A percentile compares a stretch with the other conserved stretches of the same genome.
Evolutionary conservation across 768 basidiomycete genomes (phyloP).

Genomic region (Macrolepiota dolichaula): DNA sequence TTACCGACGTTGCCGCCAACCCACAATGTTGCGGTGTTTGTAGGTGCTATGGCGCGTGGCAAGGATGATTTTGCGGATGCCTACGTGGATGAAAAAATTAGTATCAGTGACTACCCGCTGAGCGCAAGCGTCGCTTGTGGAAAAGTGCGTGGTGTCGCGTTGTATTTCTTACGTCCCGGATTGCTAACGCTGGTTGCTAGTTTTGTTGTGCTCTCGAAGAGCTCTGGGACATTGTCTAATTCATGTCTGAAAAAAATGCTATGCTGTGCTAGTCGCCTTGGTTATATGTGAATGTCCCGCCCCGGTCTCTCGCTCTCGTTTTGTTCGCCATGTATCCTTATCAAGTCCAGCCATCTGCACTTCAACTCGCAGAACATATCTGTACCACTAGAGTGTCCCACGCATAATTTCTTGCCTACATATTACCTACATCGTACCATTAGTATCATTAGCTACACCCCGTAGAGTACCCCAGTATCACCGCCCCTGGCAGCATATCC

Average conservation of each 20-base stretch:
- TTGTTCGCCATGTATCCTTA: slow-evolving; percentile 18
- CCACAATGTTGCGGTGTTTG: slow-evolving; percentile 90
- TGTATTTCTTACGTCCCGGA: not conserved
- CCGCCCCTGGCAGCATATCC: not conserved
- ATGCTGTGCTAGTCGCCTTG: not conserved
- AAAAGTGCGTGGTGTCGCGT: slow-evolving; percentile 67
- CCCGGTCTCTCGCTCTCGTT: slow-evolving; percentile 4
- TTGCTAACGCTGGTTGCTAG: slow-evolving; percentile 31
- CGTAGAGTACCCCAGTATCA: not conserved
- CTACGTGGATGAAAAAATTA: slow-evolving; percentile 93
- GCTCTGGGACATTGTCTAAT: slow-evolving; percentile 86
- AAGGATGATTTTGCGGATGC: slow-evolving; percentile 96
- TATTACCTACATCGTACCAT: not conserved
- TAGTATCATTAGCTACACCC: not conserved
- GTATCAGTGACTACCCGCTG: slow-evolving; percentile 90
- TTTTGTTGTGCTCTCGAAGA: slow-evolving; percentile 93
- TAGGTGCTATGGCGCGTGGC: slow-evolving; percentile 97
- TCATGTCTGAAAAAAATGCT: not conserved
- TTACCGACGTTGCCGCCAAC: slow-evolving; percentile 82
- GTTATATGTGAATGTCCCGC: not conserved
- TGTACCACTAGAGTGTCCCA: not conserved
- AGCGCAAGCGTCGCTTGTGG: slow-evolving; percentile 96
- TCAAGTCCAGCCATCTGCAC: slow-evolving; percentile 33
- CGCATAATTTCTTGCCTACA: not conserved
- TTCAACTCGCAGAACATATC: slow-evolving; percentile 40